These are phyloP conservation scores for Jamesozyma jinghongensis DNA, from an alignment of 805 yeast genomes.

Conservation along the genomic window DNA sequence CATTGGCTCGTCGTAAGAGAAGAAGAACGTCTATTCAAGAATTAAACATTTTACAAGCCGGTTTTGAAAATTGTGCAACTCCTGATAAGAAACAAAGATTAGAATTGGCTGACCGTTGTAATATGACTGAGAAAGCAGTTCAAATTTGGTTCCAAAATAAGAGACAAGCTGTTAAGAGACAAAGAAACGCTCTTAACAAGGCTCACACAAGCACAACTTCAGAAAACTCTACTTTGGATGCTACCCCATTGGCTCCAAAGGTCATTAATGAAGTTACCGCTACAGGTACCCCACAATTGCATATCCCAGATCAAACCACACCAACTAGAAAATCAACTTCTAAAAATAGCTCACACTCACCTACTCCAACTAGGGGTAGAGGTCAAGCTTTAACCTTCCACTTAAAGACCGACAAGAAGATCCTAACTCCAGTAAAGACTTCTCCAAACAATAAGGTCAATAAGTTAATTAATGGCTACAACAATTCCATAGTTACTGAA, in stretches of 20 bases:
- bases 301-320: slow-evolving; percentile 10
- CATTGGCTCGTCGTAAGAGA: slow-evolving; percentile 86
- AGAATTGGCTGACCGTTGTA: slow-evolving; percentile 70
- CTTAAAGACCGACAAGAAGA: slow-evolving; percentile 23
- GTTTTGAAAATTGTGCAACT: slow-evolving; percentile 66
- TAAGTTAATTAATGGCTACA: slow-evolving; percentile 23
- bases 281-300: slow-evolving; percentile 2
- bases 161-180: slow-evolving; percentile 70
- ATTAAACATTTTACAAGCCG: slow-evolving; percentile 67
- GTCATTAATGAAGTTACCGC: too few species aligned
- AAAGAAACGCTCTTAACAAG: slow-evolving; percentile 18
- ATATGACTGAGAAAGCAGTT: slow-evolving; percentile 95
- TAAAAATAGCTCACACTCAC: slow-evolving; percentile 6
- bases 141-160: slow-evolving; percentile 98
- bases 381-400: slow-evolving; percentile 31
- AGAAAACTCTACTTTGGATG: not conserved
- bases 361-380: slow-evolving; percentile 12
- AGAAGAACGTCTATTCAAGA: slow-evolving; percentile 91
- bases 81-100: slow-evolving; percentile 72
- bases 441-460: slow-evolving; percentile 30
- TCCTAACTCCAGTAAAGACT: slow-evolving; percentile 24
- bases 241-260: slow-evolving; percentile 5
- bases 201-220: not conserved
- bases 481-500: not conserved
- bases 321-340: slow-evolving; percentile 9